Conservation (phyloP, 345 rosid genomes). For the Anacardium occidentale region DNA sequence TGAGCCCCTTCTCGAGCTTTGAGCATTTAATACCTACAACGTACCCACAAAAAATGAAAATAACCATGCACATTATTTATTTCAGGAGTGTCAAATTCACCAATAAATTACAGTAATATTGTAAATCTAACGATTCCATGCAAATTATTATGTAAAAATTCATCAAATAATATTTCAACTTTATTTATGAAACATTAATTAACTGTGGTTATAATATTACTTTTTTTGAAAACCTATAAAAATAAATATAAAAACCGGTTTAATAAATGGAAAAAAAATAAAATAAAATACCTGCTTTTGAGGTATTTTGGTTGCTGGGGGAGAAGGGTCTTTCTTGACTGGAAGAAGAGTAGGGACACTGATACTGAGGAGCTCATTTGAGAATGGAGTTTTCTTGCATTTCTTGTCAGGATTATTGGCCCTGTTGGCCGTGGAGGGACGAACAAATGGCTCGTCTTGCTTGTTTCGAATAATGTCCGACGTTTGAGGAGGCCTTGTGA, state of each 20-base stretch:
- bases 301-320: conserved; percentile 51
- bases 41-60: conserved; percentile 20
- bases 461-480: conserved; percentile 42
- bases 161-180: too few species aligned
- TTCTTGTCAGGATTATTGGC: conserved; percentile 52
- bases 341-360: conserved; percentile 58
- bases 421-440: conserved; percentile 38
- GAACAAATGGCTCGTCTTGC: conserved; percentile 66
- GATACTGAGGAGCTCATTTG: conserved; percentile 43
- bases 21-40: conserved; percentile 32
- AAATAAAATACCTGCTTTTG: conserved; percentile 51
- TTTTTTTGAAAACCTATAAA: neutral
- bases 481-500: conserved; percentile 48
- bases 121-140: too few species aligned
- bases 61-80: neutral
- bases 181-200: too few species aligned
- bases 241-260: neutral
- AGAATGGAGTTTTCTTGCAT: conserved; percentile 53
- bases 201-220: too few species aligned
- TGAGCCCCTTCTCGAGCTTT: conserved; percentile 48
- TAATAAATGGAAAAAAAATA: neutral
- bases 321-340: conserved; percentile 67
- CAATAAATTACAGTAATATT: neutral
- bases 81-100: too few species aligned
- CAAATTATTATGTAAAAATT: neutral